Evolutionary conservation across 805 yeast species (phyloP).

Genomic region (Lipomyces lipofer): DNA sequence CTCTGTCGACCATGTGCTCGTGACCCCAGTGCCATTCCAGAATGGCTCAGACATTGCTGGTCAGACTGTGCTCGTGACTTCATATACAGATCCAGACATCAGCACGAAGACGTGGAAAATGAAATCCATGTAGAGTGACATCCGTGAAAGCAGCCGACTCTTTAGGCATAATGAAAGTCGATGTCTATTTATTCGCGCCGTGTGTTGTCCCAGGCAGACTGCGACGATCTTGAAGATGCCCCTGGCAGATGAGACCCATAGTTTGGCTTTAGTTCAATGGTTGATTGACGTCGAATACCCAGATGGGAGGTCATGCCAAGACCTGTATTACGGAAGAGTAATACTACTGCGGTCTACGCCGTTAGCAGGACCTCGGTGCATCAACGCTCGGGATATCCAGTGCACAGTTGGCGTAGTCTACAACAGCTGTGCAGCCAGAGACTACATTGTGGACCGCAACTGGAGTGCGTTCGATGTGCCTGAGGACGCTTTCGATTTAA

Average conservation of each 20-base stretch:
- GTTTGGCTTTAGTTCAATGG: background rate
- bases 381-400: background rate
- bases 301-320: background rate
- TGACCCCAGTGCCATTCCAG: background rate
- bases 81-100: too few relatives aligned
- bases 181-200: too few relatives aligned
- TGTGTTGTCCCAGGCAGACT: too few relatives aligned
- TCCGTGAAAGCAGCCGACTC: background rate
- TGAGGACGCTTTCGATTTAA: background rate
- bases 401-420: background rate
- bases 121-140: conserved; percentile 7
- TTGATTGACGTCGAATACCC: background rate
- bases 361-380: background rate
- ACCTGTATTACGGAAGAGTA: background rate
- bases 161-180: too few relatives aligned
- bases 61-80: background rate
- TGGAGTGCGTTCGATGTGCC: background rate
- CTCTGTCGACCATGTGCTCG: background rate
- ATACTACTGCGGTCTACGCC: background rate
- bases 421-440: background rate
- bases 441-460: background rate
- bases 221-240: too few relatives aligned
- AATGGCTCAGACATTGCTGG: background rate
- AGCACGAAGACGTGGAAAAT: background rate
- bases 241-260: too few relatives aligned